Percentiles rank a stretch among this genome's conserved stretches.
Conservation (phyloP, 1,284 basidiomycete species). For the Cutaneotrichosporon arboriforme region DNA sequence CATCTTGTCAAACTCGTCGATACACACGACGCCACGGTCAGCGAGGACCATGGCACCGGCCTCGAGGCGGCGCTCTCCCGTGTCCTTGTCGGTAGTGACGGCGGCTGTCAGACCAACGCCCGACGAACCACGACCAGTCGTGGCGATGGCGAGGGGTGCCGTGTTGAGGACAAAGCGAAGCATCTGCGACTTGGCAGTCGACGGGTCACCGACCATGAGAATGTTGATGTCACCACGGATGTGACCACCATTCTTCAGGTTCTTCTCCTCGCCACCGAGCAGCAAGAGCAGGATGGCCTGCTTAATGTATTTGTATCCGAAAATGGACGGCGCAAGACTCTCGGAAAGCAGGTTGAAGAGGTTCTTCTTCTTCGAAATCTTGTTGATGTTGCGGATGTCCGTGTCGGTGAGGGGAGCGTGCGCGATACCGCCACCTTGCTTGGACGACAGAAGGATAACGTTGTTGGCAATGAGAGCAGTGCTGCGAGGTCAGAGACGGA, state of each 20-base stretch:
- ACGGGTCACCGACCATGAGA: conserved; percentile 98
- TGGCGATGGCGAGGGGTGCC: conserved; percentile 95
- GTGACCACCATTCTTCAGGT: conserved; percentile 93
- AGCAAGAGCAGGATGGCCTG: conserved; percentile 86
- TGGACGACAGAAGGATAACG: conserved; percentile 91
- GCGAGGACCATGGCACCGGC: conserved; percentile 99
- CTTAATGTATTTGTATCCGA: conserved; percentile 94
- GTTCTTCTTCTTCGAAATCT: conserved; percentile 74
- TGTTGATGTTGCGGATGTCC: conserved; percentile 96
- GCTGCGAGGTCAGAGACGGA: conserved; percentile 49
- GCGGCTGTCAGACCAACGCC: conserved; percentile 99
- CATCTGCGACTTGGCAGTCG: conserved; percentile 95
- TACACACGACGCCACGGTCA: conserved; percentile 98
- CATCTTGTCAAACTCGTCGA: conserved; percentile 99
- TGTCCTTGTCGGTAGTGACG: conserved; percentile 96
- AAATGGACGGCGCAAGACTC: conserved; percentile 96
- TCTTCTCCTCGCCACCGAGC: conserved; percentile 96
- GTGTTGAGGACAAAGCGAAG: conserved; percentile 94
- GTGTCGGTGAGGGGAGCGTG: conserved; percentile 87
- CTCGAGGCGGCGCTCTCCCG: conserved; percentile 85
- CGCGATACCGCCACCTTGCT: conserved; percentile 91
- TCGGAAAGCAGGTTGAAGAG: conserved; percentile 86
- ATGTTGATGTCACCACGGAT: conserved; percentile 99
- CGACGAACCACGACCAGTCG: conserved; percentile 93
- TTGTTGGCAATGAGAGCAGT: conserved; percentile 95